These are phyloP conservation scores for Chlorella ohadii DNA, from an alignment of 139 green algal species.

Conservation along the genomic window DNA sequence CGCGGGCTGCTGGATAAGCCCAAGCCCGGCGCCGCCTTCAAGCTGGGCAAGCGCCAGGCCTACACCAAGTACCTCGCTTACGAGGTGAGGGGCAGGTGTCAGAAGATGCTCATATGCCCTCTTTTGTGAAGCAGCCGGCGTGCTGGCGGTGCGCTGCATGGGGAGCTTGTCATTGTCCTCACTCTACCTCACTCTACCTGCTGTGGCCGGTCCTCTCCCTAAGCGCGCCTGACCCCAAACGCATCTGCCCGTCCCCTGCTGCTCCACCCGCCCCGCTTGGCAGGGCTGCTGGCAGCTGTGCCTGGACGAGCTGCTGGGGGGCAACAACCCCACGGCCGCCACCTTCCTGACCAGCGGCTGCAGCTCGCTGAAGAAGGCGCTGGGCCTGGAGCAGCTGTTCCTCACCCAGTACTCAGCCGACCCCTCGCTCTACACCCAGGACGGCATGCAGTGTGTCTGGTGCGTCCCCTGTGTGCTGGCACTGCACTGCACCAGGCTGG, in stretches of 20 bases:
- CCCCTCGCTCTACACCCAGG: conserved; percentile 32
- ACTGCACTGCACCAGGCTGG: too few relatives aligned
- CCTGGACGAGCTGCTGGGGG: conserved; percentile 36
- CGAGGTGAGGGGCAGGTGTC: conserved; percentile 37
- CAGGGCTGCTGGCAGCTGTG: conserved; percentile 63
- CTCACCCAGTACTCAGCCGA: conserved; percentile 37
- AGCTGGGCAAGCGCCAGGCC: conserved; percentile 52
- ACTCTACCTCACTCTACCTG: too few relatives aligned
- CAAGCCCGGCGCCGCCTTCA: conserved; percentile 48
- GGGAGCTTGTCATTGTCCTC: too few relatives aligned
- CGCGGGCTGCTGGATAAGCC: conserved; percentile 21
- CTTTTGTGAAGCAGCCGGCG: not conserved
- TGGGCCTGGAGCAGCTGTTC: conserved; percentile 52
- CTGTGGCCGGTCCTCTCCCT: not conserved
- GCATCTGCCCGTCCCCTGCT: too few relatives aligned
- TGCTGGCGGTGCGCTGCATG: not conserved
- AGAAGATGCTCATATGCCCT: too few relatives aligned
- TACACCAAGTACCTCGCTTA: conserved; percentile 66
- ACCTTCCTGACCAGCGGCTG: conserved; percentile 58
- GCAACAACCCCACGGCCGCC: not conserved
- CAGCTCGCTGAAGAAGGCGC: conserved; percentile 40
- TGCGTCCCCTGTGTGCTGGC: too few relatives aligned
- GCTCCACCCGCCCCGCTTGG: not conserved
- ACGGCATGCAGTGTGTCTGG: conserved; percentile 37
- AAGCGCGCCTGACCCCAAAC: too few relatives aligned